phyloP scores from a whole-genome alignment of 2,329 filamentous ascomycete species.

The Pleurostoma richardsiae region DNA sequence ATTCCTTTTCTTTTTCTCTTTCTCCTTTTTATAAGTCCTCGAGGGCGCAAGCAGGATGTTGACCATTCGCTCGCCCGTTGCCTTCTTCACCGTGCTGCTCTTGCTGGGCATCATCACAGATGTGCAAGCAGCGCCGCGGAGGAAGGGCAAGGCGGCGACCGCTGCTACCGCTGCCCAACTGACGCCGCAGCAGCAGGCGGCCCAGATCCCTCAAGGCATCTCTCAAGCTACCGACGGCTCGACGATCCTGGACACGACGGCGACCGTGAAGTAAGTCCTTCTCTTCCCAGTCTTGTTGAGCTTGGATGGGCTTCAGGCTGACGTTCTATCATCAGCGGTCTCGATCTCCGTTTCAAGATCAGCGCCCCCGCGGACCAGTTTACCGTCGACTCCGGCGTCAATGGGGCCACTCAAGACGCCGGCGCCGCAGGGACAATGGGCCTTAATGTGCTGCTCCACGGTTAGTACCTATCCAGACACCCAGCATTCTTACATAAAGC shows the following conservation, averaged over 20 bases:
- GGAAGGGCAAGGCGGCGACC: constrained; percentile 8
- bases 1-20: constrained; percentile 1
- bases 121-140: constrained; percentile 8
- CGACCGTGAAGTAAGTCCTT: constrained; percentile 42
- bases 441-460: constrained; percentile 54
- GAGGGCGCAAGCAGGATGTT: constrained; percentile 11
- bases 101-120: constrained; percentile 7
- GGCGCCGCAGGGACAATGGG: constrained; percentile 32
- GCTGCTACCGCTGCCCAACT: constrained; percentile 1
- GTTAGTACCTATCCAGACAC: not conserved
- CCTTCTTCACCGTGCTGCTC: constrained; percentile 7
- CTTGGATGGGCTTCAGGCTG: not conserved
- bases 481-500: not conserved
- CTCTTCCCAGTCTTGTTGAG: not conserved
- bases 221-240: constrained; percentile 46
- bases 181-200: constrained; percentile 22
- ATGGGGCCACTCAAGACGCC: constrained; percentile 30
- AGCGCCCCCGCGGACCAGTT: constrained; percentile 50
- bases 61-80: constrained; percentile 12
- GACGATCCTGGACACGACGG: constrained; percentile 49
- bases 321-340: constrained; percentile 27
- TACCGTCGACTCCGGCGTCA: constrained; percentile 40
- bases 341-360: constrained; percentile 51
- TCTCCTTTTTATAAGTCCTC: constrained; percentile 2
- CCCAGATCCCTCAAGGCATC: constrained; percentile 25